Percentiles rank a stretch among this genome's conserved stretches.
Evolutionary conservation across 768 basidiomycete genomes (phyloP).

Genomic region (Cyclocybe aegerita): DNA sequence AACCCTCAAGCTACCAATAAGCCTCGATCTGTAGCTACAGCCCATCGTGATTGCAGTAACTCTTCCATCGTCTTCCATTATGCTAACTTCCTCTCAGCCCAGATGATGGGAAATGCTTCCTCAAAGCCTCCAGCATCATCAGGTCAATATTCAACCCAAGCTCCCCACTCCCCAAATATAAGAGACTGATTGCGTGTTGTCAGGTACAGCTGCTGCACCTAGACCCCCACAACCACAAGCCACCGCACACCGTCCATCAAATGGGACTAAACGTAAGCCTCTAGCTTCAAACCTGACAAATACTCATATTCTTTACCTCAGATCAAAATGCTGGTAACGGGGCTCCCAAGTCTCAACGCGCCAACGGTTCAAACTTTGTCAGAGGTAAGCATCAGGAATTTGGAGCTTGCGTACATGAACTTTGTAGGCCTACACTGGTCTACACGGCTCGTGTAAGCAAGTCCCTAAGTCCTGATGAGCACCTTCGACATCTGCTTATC

Average conservation of each 20-base stretch:
- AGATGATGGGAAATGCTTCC: constrained; percentile 8
- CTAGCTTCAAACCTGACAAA: constrained; percentile 8
- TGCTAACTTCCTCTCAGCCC: constrained; percentile 13
- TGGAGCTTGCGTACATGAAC: constrained; percentile 14
- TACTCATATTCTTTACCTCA: constrained; percentile 11
- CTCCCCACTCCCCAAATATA: constrained; percentile 6
- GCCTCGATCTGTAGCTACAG: constrained; percentile 12
- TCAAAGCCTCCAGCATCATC: constrained; percentile 12
- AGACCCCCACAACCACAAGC: constrained; percentile 15
- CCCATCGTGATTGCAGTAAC: constrained; percentile 11
- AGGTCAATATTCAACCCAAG: constrained; percentile 9
- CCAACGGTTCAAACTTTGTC: constrained; percentile 11
- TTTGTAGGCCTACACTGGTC: constrained; percentile 13
- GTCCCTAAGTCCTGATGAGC: constrained; percentile 13
- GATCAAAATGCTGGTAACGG: constrained; percentile 10
- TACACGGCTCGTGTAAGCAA: constrained; percentile 12
- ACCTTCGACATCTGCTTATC: constrained; percentile 12
- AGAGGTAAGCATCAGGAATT: constrained; percentile 16
- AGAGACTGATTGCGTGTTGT: constrained; percentile 11
- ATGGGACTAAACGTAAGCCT: constrained; percentile 15
- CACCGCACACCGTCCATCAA: constrained; percentile 12
- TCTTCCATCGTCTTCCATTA: constrained; percentile 12
- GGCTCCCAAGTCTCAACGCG: constrained; percentile 10
- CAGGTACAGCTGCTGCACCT: constrained; percentile 15
- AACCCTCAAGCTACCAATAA: constrained; percentile 17